Evolutionary conservation across 352 stramenopile genomes (phyloP).

Genomic region (Elongisporangium senticosum): DNA sequence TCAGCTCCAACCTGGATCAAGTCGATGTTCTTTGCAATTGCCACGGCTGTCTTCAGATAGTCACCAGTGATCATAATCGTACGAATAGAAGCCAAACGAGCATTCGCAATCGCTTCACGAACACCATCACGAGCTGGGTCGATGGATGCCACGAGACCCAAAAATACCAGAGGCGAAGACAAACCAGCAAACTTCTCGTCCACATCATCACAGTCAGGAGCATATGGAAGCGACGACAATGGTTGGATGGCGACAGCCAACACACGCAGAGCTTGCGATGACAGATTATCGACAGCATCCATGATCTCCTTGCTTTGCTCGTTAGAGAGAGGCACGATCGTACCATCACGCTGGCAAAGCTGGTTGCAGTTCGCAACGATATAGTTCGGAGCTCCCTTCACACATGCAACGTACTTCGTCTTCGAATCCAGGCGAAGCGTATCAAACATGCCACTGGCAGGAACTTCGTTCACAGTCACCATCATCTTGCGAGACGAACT

Average conservation of each 20-base stretch:
- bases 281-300: conserved; percentile 52
- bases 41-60: no score
- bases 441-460: conserved; percentile 32
- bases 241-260: conserved; percentile 85
- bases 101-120: no score
- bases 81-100: no score
- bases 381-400: conserved; percentile 73
- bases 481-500: conserved; percentile 95
- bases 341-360: conserved; percentile 39
- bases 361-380: conserved; percentile 58
- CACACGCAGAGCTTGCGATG: conserved; percentile 78
- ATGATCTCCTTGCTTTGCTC: conserved; percentile 45
- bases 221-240: conserved; percentile 33
- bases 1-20: no score
- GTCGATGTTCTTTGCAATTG: no score
- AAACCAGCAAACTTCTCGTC: conserved; percentile 58
- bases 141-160: no score
- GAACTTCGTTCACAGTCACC: conserved; percentile 68
- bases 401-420: conserved; percentile 39
- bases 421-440: conserved; percentile 26
- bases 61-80: no score
- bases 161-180: no score
- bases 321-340: conserved; percentile 8
- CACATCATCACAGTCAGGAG: conserved; percentile 57
- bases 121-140: no score